Percentiles rank a stretch among this genome's conserved stretches.
phyloP scores from a whole-genome alignment of 2,329 filamentous ascomycete species.

The Ophiocordyceps camponoti-rufipedis region DNA sequence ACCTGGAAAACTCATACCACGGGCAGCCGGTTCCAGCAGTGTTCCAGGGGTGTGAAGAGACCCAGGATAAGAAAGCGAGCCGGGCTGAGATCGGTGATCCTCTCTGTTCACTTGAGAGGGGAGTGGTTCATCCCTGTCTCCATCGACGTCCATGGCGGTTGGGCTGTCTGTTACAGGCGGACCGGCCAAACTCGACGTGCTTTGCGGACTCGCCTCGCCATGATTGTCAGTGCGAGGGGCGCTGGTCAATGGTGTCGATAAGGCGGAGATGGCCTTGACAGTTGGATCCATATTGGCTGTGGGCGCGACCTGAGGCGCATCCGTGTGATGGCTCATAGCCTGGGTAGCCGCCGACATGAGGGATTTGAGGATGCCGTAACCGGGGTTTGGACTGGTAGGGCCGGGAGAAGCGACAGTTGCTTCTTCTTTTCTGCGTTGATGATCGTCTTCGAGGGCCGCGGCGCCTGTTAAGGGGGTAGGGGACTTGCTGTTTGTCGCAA shows the following conservation, averaged over 20 bases:
- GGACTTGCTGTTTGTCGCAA: conserved; percentile 19
- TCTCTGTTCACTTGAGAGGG: conserved; percentile 23
- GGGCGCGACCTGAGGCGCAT: conserved; percentile 26
- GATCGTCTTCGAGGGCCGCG: conserved; percentile 34
- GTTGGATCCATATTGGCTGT: conserved; percentile 25
- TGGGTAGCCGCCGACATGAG: conserved; percentile 33
- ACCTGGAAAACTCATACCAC: conserved; percentile 41
- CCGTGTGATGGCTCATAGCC: conserved; percentile 36
- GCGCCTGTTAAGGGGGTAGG: conserved; percentile 32
- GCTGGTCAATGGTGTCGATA: conserved; percentile 14
- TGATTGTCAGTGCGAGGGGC: conserved; percentile 17
- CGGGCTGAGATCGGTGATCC: conserved; percentile 30
- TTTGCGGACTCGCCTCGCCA: conserved; percentile 25
- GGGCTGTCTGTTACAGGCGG: conserved; percentile 30
- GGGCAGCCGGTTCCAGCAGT: conserved; percentile 25
- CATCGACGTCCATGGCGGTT: conserved; percentile 35
- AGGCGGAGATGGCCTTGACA: conserved; percentile 16
- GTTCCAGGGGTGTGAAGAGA: conserved; percentile 23
- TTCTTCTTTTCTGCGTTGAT: conserved; percentile 23
- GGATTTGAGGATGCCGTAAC: conserved; percentile 32
- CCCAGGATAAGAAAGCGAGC: conserved; percentile 36
- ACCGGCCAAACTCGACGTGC: conserved; percentile 22
- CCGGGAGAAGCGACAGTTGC: conserved; percentile 19
- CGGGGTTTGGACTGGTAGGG: conserved; percentile 32
- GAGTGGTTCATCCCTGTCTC: conserved; percentile 18